A percentile compares a stretch with the other conserved stretches of the same genome.
phyloP scores from a whole-genome alignment of 169 alveolate species.

The Eimeria praecox region DNA sequence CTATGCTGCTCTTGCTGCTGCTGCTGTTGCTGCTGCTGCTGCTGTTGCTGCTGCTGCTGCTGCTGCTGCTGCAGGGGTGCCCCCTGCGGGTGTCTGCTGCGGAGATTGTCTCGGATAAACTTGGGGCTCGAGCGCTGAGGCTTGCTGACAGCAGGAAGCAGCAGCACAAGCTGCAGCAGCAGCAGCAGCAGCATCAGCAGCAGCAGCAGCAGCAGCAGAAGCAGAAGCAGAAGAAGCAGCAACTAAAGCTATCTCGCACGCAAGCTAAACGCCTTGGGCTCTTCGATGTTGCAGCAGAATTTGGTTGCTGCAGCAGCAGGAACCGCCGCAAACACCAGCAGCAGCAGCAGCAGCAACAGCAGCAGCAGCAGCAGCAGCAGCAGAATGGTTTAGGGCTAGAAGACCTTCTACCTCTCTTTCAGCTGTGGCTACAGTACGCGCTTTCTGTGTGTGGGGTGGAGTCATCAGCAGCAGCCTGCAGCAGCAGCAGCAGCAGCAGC shows the following conservation, averaged over 20 bases:
- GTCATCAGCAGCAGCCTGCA: conserved; percentile 8
- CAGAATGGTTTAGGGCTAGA: conserved; percentile 32
- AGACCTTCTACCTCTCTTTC: conserved; percentile 24
- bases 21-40: conserved; percentile 45
- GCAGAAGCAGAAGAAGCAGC: neutral
- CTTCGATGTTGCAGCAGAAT: conserved; percentile 48
- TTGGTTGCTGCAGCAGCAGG: conserved; percentile 38
- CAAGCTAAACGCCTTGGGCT: conserved; percentile 67
- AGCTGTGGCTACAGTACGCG: conserved; percentile 69
- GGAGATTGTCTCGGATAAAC: conserved; percentile 39
- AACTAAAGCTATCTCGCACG: conserved; percentile 71
- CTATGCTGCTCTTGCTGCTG: conserved; percentile 6
- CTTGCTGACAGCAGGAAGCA: conserved; percentile 61
- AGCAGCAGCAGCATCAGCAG: conserved; percentile 38
- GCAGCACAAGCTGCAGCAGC: conserved; percentile 6
- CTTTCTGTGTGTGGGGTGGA: conserved; percentile 41
- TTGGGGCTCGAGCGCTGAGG: conserved; percentile 67
- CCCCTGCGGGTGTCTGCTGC: conserved; percentile 76
- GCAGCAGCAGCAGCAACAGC: conserved; percentile 34
- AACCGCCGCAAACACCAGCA: conserved; percentile 39
- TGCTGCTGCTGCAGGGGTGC: conserved; percentile 65
- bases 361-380: conserved; percentile 46
- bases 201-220: conserved; percentile 60
- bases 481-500: conserved; percentile 38
- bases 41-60: conserved; percentile 39